Conservation (phyloP, 371 early-diverging fungal genomes). For the Lichtheimia ornata region DNA sequence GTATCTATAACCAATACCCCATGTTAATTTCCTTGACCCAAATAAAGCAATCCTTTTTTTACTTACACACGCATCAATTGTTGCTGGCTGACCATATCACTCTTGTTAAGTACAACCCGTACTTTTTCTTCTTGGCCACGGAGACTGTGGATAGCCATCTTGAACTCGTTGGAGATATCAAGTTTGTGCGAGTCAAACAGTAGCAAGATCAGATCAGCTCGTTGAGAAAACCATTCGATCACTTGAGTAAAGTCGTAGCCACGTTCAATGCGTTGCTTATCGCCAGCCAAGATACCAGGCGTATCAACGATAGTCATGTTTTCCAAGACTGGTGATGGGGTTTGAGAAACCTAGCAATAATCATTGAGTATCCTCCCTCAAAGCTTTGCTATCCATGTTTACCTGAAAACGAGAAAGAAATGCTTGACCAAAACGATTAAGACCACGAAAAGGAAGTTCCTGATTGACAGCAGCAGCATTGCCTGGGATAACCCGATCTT, state of each 20-base stretch:
- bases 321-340: constrained; percentile 69
- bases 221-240: constrained; percentile 85
- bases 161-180: constrained; percentile 90
- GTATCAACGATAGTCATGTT: constrained; percentile 87
- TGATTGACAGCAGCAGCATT: constrained; percentile 87
- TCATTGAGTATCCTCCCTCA: not conserved
- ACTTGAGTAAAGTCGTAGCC: constrained; percentile 83
- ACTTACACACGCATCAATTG: constrained; percentile 88
- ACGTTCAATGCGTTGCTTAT: constrained; percentile 79
- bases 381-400: not conserved
- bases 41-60: not conserved
- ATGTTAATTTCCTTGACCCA: too few relatives aligned
- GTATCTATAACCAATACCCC: constrained; percentile 42
- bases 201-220: constrained; percentile 80
- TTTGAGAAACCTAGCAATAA: constrained; percentile 66
- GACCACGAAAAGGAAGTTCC: constrained; percentile 81
- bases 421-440: constrained; percentile 76
- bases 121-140: constrained; percentile 87
- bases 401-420: constrained; percentile 86
- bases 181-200: constrained; percentile 89
- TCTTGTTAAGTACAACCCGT: constrained; percentile 84
- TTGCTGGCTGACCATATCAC: constrained; percentile 83
- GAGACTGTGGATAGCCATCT: constrained; percentile 73
- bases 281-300: constrained; percentile 87
- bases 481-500: constrained; percentile 80